phyloP scores from a whole-genome alignment of 2,329 filamentous ascomycete genomes.

The Penicillium sp. region DNA sequence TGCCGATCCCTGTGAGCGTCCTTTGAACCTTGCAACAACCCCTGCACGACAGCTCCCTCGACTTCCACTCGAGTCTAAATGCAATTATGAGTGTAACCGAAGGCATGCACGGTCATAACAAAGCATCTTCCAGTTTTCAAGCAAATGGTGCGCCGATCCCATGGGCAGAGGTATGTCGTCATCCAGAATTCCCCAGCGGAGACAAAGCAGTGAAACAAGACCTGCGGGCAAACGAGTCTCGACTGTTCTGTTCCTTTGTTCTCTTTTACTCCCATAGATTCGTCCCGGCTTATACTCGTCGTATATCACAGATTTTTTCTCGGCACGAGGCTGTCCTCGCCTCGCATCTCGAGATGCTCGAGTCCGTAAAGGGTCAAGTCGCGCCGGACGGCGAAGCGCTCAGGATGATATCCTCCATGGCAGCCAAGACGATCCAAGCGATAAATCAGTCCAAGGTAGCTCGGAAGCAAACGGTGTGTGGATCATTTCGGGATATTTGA shows the following conservation, averaged over 20 bases:
- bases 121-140: not conserved
- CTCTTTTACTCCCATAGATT: not conserved
- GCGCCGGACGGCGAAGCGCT: slow-evolving; percentile 30
- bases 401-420: slow-evolving; percentile 37
- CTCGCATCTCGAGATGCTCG: slow-evolving; percentile 42
- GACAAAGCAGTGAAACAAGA: slow-evolving; percentile 3
- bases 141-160: slow-evolving; percentile 7
- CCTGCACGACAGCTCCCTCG: not conserved
- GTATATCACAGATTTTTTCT: slow-evolving; percentile 35
- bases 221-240: not conserved
- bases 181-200: slow-evolving; percentile 3
- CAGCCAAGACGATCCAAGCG: slow-evolving; percentile 42
- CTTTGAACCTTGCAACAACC: slow-evolving; percentile 1
- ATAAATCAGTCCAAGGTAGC: slow-evolving; percentile 39
- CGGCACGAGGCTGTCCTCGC: slow-evolving; percentile 44
- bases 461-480: slow-evolving; percentile 39
- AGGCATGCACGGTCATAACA: not conserved
- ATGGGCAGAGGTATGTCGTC: slow-evolving; percentile 27
- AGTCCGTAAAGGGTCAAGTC: slow-evolving; percentile 35
- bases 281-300: not conserved
- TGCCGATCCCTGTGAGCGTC: slow-evolving; percentile 18
- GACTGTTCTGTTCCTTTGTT: not conserved
- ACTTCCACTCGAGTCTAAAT: not conserved
- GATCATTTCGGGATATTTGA: not conserved
- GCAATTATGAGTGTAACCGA: slow-evolving; percentile 8